A percentile compares a stretch with the other conserved stretches of the same genome.
These are phyloP conservation scores for Cytospora paraplurivora DNA, from an alignment of 2,329 filamentous ascomycete genomes.

Conservation along the genomic window DNA sequence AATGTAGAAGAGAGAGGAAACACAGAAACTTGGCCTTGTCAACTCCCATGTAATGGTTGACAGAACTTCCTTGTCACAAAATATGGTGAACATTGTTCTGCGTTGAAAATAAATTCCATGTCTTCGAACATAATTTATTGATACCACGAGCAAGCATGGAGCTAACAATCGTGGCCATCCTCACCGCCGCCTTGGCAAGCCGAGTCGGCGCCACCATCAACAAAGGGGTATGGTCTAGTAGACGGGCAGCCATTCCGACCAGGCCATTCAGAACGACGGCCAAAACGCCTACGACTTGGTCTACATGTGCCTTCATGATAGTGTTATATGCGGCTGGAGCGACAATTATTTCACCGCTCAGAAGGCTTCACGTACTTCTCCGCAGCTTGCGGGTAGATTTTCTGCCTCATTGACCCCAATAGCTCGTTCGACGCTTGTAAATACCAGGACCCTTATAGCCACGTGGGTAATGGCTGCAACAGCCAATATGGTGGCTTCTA, in stretches of 20 bases:
- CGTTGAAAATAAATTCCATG: neutral
- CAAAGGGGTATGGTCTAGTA: neutral
- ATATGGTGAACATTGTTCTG: neutral
- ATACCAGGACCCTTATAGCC: neutral
- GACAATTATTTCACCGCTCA: neutral
- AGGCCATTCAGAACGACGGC: neutral
- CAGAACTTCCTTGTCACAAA: too few species aligned
- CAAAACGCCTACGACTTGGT: conserved; percentile 7
- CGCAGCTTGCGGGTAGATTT: conserved; percentile 10
- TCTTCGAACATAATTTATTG: neutral
- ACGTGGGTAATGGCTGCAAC: conserved; percentile 6
- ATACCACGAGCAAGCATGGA: neutral
- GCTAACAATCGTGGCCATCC: neutral
- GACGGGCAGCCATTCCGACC: neutral
- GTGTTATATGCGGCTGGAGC: neutral
- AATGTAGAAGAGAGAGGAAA: too few species aligned
- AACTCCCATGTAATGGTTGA: too few species aligned
- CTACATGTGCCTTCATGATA: neutral
- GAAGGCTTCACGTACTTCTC: neutral
- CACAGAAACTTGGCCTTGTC: too few species aligned
- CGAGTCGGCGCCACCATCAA: neutral
- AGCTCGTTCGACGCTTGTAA: conserved; percentile 3
- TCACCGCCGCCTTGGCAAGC: neutral
- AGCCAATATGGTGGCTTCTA: neutral
- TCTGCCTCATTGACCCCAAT: conserved; percentile 9